phyloP scores from a whole-genome alignment of 1,284 basidiomycete genomes.

The Amylostereum areolatum region DNA sequence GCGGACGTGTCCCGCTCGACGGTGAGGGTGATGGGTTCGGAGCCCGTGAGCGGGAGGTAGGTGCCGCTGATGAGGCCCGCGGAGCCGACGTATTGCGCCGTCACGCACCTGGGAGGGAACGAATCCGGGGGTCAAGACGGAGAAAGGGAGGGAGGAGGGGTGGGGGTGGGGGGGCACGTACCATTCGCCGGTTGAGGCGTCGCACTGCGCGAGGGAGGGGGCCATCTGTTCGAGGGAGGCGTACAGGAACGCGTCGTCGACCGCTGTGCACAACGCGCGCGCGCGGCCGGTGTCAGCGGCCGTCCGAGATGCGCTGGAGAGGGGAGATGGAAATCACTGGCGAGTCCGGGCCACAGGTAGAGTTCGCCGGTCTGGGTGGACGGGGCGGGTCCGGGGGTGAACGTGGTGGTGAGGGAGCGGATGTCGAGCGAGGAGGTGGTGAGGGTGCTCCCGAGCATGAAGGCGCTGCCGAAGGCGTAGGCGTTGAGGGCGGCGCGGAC shows the following conservation, averaged over 20 bases:
- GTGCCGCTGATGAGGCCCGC: neutral
- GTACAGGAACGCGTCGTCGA: neutral
- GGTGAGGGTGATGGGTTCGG: neutral
- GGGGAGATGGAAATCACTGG: neutral
- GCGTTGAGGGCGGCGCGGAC: neutral
- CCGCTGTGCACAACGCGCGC: neutral
- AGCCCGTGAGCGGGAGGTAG: neutral
- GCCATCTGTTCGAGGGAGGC: neutral
- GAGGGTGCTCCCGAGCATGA: neutral
- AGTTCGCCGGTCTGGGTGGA: neutral
- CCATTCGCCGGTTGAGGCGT: neutral
- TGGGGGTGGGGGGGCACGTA: neutral
- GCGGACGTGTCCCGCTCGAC: neutral
- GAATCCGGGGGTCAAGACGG: too few species aligned
- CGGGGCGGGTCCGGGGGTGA: neutral
- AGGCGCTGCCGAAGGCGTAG: neutral
- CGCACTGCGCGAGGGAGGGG: neutral
- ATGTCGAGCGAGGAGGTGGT: neutral
- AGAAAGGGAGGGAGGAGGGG: too few species aligned
- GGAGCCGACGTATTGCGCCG: conserved; percentile 1
- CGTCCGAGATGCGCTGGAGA: neutral
- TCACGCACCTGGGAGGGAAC: conserved; percentile 1
- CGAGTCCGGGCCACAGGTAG: conserved; percentile 1
- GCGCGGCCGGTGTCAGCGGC: neutral
- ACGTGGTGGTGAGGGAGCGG: neutral